phyloP scores from a whole-genome alignment of 306 rosid genomes.

The Geum urbanum region DNA sequence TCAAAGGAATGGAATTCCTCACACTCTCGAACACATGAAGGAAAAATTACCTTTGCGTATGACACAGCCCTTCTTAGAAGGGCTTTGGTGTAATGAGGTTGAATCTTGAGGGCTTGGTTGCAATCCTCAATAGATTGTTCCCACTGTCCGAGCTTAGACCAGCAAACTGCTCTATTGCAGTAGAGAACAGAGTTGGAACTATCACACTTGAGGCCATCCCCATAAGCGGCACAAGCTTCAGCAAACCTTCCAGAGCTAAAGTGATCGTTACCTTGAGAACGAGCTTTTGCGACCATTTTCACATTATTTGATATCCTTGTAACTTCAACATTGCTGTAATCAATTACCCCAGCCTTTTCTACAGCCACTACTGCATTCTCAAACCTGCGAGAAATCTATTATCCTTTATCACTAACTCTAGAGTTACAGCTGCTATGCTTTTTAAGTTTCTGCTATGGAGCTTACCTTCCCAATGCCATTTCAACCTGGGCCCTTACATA shows the following conservation, averaged over 20 bases:
- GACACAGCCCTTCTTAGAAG: conserved; percentile 80
- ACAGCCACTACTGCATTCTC: conserved; percentile 68
- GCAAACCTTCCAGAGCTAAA: conserved; percentile 63
- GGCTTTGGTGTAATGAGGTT: conserved; percentile 79
- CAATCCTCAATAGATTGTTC: conserved; percentile 84
- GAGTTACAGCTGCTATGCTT: neutral
- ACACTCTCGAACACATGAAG: neutral
- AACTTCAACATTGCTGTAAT: conserved; percentile 52
- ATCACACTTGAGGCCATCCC: conserved; percentile 85
- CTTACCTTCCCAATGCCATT: conserved; percentile 93
- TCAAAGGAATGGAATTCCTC: neutral
- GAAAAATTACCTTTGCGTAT: conserved; percentile 58
- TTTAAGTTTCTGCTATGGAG: neutral
- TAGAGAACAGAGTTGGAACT: conserved; percentile 57
- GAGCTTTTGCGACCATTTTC: conserved; percentile 73
- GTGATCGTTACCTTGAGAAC: conserved; percentile 69
- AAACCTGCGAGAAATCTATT: conserved; percentile 59
- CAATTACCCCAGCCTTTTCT: conserved; percentile 60
- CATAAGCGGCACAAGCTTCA: conserved; percentile 86
- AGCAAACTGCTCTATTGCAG: conserved; percentile 89
- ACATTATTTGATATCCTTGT: conserved; percentile 51
- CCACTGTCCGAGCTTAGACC: conserved; percentile 90
- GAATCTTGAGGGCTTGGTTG: conserved; percentile 73
- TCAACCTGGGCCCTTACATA: conserved; percentile 69
- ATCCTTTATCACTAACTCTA: conserved; percentile 29